These are phyloP conservation scores for Microcyclospora tardicrescens DNA, from an alignment of 2,329 filamentous ascomycete species.

Conservation along the genomic window DNA sequence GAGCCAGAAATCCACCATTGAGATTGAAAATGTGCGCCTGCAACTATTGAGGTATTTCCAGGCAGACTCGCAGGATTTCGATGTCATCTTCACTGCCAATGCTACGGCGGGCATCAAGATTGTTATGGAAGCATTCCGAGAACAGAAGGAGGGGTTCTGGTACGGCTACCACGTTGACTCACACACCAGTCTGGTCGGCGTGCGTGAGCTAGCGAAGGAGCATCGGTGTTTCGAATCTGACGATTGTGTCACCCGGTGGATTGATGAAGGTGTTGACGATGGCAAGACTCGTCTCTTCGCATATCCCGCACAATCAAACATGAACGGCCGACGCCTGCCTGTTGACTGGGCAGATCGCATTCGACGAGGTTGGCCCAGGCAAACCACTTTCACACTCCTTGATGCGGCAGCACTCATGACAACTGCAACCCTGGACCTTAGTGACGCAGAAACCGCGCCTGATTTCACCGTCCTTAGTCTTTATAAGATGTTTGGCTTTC, in stretches of 20 bases:
- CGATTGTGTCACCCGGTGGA: slow-evolving; percentile 51
- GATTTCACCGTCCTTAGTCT: slow-evolving; percentile 83
- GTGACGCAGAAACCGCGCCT: slow-evolving; percentile 47
- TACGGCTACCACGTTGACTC: slow-evolving; percentile 75
- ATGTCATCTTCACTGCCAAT: slow-evolving; percentile 84
- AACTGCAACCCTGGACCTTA: slow-evolving; percentile 63
- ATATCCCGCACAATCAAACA: slow-evolving; percentile 84
- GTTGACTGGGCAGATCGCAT: slow-evolving; percentile 46
- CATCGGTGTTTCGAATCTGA: slow-evolving; percentile 56
- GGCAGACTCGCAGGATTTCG: slow-evolving; percentile 68
- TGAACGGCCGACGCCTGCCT: slow-evolving; percentile 69
- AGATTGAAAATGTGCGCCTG: slow-evolving; percentile 59
- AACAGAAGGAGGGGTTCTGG: slow-evolving; percentile 54
- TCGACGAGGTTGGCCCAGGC: background rate
- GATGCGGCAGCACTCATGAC: slow-evolving; percentile 75
- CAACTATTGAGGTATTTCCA: slow-evolving; percentile 64
- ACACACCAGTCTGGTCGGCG: slow-evolving; percentile 78
- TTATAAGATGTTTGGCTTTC: slow-evolving; percentile 97
- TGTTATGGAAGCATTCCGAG: slow-evolving; percentile 63
- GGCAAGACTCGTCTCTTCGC: slow-evolving; percentile 47
- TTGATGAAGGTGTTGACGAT: slow-evolving; percentile 25
- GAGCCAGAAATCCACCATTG: slow-evolving; percentile 57
- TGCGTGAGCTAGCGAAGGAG: slow-evolving; percentile 48
- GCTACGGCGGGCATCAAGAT: slow-evolving; percentile 85
- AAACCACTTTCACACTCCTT: slow-evolving; percentile 49